phyloP scores from a whole-genome alignment of 805 yeast genomes.

The Yarrowia sp. region DNA sequence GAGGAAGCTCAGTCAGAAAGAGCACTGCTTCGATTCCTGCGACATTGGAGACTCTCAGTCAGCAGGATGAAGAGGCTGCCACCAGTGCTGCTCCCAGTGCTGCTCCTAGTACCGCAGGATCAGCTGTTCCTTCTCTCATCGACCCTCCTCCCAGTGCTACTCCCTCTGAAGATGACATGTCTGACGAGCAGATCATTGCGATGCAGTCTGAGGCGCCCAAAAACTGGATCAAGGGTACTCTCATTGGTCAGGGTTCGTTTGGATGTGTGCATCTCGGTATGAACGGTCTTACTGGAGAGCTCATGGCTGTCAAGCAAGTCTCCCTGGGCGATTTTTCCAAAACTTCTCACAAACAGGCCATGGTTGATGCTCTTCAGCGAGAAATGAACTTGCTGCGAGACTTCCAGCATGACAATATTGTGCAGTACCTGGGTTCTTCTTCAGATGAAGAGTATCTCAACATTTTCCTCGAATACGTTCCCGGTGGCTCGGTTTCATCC shows the following conservation, averaged over 20 bases:
- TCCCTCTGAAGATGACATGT: conserved; percentile 31
- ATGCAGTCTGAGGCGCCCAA: conserved; percentile 55
- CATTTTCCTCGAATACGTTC: conserved; percentile 80
- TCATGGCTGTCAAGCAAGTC: conserved; percentile 97
- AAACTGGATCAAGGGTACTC: conserved; percentile 90
- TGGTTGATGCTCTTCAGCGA: conserved; percentile 78
- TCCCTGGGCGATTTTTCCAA: conserved; percentile 60
- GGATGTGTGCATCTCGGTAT: conserved; percentile 93
- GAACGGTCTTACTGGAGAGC: conserved; percentile 89
- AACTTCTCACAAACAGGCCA: conserved; percentile 53
- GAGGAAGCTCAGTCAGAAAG: conserved; percentile 1
- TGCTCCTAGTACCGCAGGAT: not conserved
- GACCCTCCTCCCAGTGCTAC: not conserved
- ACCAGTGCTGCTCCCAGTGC: not conserved
- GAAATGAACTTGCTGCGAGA: conserved; percentile 81
- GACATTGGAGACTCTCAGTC: conserved; percentile 17
- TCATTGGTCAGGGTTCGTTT: conserved; percentile 93
- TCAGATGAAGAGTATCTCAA: conserved; percentile 73
- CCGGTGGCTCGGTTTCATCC: conserved; percentile 74
- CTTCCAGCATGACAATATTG: conserved; percentile 89
- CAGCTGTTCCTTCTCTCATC: not conserved
- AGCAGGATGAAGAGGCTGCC: not conserved
- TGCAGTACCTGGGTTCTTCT: conserved; percentile 87
- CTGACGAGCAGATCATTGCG: conserved; percentile 31
- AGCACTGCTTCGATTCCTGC: conserved; percentile 16